Conservation (phyloP, 352 stramenopile genomes). For the Halophytophthora batemanensis region DNA sequence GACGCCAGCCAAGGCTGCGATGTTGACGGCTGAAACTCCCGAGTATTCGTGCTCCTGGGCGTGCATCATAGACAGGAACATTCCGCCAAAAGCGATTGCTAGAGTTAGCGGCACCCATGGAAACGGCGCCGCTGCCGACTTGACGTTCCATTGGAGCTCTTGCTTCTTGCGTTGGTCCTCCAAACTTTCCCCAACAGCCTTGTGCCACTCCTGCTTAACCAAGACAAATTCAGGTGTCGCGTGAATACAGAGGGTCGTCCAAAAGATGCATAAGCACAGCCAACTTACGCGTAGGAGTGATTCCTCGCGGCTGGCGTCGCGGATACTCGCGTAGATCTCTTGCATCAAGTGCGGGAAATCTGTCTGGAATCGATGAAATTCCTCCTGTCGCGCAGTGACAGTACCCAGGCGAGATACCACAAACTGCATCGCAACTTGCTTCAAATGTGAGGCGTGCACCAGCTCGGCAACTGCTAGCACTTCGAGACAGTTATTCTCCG, state of each 20-base stretch:
- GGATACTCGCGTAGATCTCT: constrained; percentile 39
- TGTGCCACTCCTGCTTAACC: constrained; percentile 39
- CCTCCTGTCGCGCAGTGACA: constrained; percentile 19
- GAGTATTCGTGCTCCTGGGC: constrained; percentile 41
- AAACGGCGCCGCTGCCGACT: constrained; percentile 25
- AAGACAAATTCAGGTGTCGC: too few relatives aligned
- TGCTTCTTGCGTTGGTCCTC: constrained; percentile 24
- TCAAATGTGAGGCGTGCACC: constrained; percentile 51
- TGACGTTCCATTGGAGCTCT: constrained; percentile 26
- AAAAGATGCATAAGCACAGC: constrained; percentile 1
- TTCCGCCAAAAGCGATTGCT: constrained; percentile 42
- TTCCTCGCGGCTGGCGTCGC: constrained; percentile 22
- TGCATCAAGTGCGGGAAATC: constrained; percentile 43
- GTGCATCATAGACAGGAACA: constrained; percentile 58
- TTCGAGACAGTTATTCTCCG: constrained; percentile 46
- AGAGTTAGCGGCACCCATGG: constrained; percentile 55
- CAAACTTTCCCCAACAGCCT: constrained; percentile 20
- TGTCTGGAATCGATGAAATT: constrained; percentile 29
- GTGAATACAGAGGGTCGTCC: background rate
- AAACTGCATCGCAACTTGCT: constrained; percentile 42
- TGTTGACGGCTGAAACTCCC: constrained; percentile 52
- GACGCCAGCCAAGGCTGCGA: constrained; percentile 37
- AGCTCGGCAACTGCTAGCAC: constrained; percentile 61
- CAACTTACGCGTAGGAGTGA: constrained; percentile 29
- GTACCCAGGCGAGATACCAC: constrained; percentile 27